phyloP scores from a whole-genome alignment of 2,329 filamentous ascomycete species.

The Penicillium sp. region DNA sequence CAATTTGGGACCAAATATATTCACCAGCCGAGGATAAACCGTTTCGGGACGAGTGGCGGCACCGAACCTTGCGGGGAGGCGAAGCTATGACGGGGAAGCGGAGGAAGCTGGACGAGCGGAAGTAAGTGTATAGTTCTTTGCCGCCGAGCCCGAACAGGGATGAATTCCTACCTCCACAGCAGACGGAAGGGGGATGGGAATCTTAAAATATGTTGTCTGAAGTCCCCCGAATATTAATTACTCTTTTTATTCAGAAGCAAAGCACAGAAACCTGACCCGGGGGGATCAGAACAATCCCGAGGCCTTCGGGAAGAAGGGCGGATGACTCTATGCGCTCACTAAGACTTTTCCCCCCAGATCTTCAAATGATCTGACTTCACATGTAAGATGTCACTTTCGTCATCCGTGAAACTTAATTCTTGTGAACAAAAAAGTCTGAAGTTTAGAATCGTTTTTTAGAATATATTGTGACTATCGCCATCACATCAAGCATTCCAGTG shows the following conservation, averaged over 20 bases:
- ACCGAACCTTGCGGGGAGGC: conserved; percentile 18
- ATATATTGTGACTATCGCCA: no score
- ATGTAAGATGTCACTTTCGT: conserved; percentile 23
- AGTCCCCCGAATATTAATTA: background rate
- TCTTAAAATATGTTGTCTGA: background rate
- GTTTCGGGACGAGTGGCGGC: conserved; percentile 24
- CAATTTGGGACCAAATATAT: background rate
- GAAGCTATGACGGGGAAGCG: conserved; percentile 34
- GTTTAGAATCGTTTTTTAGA: no score
- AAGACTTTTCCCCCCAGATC: conserved; percentile 11
- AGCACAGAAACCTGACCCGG: no score
- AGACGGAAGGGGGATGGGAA: no score
- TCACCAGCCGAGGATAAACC: conserved; percentile 10
- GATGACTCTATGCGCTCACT: conserved; percentile 12
- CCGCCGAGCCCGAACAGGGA: background rate
- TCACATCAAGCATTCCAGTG: no score
- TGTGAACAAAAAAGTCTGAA: background rate
- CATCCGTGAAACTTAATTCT: conserved; percentile 8
- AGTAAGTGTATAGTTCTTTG: conserved; percentile 16
- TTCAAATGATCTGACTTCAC: conserved; percentile 23
- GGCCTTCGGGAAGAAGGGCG: conserved; percentile 26
- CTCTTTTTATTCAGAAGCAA: no score
- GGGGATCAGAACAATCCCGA: conserved; percentile 20
- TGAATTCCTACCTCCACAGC: no score
- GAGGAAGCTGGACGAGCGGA: conserved; percentile 38